Conservation (phyloP, 208 protist species). For the Naegleria gruberi region DNA sequence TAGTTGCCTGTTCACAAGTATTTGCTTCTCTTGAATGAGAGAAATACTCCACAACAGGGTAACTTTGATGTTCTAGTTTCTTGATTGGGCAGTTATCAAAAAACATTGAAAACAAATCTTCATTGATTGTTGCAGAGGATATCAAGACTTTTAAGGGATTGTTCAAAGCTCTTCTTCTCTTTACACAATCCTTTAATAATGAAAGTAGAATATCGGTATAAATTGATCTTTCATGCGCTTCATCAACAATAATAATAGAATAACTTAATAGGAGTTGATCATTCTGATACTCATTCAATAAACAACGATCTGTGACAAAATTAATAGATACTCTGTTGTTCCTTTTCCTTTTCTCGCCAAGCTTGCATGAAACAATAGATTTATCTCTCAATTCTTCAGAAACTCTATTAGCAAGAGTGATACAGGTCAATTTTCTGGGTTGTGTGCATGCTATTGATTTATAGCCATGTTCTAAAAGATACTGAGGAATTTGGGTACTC, state of each 20-base stretch:
- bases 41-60: not conserved
- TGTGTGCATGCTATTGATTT: not conserved
- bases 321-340: not conserved
- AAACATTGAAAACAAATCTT: not conserved
- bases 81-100: constrained; percentile 26
- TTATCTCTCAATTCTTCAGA: not conserved
- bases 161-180: not conserved
- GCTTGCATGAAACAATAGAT: too few species aligned
- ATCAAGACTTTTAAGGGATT: not conserved
- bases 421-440: not conserved
- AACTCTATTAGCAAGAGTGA: not conserved
- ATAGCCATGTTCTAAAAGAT: not conserved
- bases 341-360: not conserved
- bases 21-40: not conserved
- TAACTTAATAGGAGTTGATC: not conserved
- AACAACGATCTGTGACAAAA: not conserved
- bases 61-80: not conserved
- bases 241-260: not conserved
- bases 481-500: not conserved
- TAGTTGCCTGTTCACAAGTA: constrained; percentile 25
- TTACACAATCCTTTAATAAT: not conserved
- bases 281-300: not conserved
- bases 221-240: not conserved
- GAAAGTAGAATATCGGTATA: not conserved
- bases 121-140: not conserved